A percentile compares a stretch with the other conserved stretches of the same genome.
phyloP scores from a whole-genome alignment of 2,329 filamentous ascomycete genomes.

The Diaporthe humulicola region DNA sequence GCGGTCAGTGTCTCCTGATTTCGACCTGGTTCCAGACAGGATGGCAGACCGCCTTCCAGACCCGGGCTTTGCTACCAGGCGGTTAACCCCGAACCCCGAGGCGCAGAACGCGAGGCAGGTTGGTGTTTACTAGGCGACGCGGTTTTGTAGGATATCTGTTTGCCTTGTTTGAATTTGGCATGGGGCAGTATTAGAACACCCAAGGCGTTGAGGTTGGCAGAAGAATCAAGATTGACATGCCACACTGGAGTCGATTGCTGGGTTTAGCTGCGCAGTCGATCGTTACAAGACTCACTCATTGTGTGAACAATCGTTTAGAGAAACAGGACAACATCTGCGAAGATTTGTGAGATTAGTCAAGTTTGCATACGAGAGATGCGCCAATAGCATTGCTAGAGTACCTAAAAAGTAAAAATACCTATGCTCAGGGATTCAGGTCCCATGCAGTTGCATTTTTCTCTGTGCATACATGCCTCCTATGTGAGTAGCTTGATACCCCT shows the following conservation, averaged over 20 bases:
- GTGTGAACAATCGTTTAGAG: neutral
- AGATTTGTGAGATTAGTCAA: neutral
- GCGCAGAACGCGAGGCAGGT: constrained; percentile 49
- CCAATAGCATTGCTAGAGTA: neutral
- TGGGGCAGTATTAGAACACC: neutral
- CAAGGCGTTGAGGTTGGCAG: neutral
- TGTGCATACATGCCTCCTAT: neutral
- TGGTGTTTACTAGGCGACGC: constrained; percentile 27
- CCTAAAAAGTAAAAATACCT: neutral
- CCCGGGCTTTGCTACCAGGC: constrained; percentile 54
- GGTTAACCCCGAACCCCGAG: constrained; percentile 64
- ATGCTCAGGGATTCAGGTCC: neutral
- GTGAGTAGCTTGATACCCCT: constrained; percentile 32
- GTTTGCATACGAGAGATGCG: neutral
- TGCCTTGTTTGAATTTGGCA: neutral
- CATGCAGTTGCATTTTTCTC: neutral
- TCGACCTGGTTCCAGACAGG: constrained; percentile 72
- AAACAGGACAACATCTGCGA: neutral
- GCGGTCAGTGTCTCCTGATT: constrained; percentile 68
- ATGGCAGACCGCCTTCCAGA: constrained; percentile 71
- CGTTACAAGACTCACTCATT: neutral
- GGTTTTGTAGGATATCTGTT: neutral
- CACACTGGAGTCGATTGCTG: neutral
- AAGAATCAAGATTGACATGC: neutral
- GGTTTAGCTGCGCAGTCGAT: neutral